A percentile compares a stretch with the other conserved stretches of the same genome.
These are phyloP conservation scores for Fusarium heterosporum DNA, from an alignment of 2,329 filamentous ascomycete genomes.

Conservation along the genomic window DNA sequence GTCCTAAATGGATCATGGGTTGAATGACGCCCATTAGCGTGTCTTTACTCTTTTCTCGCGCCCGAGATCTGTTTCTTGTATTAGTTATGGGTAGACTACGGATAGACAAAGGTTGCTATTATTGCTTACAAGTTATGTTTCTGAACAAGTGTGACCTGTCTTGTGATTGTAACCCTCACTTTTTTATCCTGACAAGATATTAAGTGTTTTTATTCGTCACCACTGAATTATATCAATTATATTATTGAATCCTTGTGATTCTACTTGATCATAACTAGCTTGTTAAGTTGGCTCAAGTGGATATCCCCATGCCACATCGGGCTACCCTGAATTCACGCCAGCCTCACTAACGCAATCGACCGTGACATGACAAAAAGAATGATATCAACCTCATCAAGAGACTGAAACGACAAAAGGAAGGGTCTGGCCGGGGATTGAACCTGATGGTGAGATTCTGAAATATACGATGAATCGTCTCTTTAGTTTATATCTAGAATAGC, in stretches of 20 bases:
- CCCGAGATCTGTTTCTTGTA: constrained; percentile 48
- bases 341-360: neutral
- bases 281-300: neutral
- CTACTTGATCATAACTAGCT: neutral
- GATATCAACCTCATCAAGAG: neutral
- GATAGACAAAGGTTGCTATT: constrained; percentile 45
- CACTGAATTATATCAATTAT: neutral
- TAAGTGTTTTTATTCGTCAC: neutral
- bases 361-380: constrained; percentile 1
- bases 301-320: neutral
- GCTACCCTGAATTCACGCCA: neutral
- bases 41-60: constrained; percentile 43
- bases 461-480: too few relatives aligned
- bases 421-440: constrained; percentile 61
- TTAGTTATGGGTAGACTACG: constrained; percentile 45
- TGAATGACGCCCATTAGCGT: constrained; percentile 43
- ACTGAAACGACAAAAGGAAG: constrained; percentile 28
- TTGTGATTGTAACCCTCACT: neutral
- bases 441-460: too few relatives aligned
- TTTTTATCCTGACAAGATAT: neutral
- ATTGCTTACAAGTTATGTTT: constrained; percentile 22
- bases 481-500: too few relatives aligned
- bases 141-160: neutral
- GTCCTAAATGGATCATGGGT: constrained; percentile 40
- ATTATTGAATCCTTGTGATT: neutral